Conservation (phyloP, 805 yeast species). For the Candida alai region DNA sequence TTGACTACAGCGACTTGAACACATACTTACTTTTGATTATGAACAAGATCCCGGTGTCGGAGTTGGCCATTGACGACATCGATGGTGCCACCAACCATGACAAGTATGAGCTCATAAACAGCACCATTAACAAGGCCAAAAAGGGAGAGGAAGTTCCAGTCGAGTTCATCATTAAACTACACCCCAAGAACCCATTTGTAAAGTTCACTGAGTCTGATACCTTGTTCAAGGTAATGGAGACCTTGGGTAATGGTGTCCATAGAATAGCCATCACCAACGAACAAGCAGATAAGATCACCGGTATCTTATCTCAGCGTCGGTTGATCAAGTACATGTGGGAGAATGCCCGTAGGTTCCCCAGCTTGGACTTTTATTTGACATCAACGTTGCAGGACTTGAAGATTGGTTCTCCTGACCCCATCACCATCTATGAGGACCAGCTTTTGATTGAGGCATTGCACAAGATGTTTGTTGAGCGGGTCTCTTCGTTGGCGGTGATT, state of each 20-base stretch:
- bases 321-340: conserved; percentile 85
- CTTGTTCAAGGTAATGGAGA: conserved; percentile 72
- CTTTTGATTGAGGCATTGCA: conserved; percentile 80
- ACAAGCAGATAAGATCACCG: conserved; percentile 59
- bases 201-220: conserved; percentile 68
- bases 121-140: conserved; percentile 60
- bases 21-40: conserved; percentile 80
- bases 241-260: conserved; percentile 93
- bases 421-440: conserved; percentile 84
- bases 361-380: conserved; percentile 70
- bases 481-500: conserved; percentile 89
- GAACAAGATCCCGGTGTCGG: conserved; percentile 53
- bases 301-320: conserved; percentile 88
- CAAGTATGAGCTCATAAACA: conserved; percentile 37
- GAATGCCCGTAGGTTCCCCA: conserved; percentile 80
- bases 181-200: conserved; percentile 85
- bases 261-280: conserved; percentile 74
- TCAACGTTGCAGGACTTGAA: conserved; percentile 66
- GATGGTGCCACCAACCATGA: conserved; percentile 22
- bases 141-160: conserved; percentile 90
- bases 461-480: conserved; percentile 78
- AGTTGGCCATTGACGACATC: conserved; percentile 28
- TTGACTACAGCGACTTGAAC: conserved; percentile 89
- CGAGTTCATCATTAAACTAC: conserved; percentile 75
- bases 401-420: conserved; percentile 69